Percentiles rank a stretch among this genome's conserved stretches.
phyloP scores from a whole-genome alignment of 2,329 filamentous ascomycete genomes.

The Aureobasidium sp. region DNA sequence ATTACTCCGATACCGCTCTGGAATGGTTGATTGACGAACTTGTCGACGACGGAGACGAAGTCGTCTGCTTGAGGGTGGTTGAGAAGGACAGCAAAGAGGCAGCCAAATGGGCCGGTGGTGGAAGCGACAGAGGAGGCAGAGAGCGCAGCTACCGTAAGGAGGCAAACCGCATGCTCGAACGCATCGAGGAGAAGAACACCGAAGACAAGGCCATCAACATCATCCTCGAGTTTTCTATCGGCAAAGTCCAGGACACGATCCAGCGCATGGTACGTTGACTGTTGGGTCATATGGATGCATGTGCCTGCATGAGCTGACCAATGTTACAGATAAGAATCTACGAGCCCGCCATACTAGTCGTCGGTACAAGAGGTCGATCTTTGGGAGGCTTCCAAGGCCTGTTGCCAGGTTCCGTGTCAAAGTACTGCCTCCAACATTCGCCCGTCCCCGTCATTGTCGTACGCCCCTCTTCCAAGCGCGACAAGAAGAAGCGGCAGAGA shows the following conservation, averaged over 20 bases:
- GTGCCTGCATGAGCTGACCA: neutral
- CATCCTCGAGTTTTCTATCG: conserved; percentile 77
- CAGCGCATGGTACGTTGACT: conserved; percentile 64
- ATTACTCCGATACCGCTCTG: conserved; percentile 84
- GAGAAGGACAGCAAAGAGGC: conserved; percentile 70
- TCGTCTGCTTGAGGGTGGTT: conserved; percentile 80
- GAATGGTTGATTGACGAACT: conserved; percentile 89
- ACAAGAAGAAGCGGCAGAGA: conserved; percentile 83
- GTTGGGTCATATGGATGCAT: neutral
- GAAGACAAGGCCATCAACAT: conserved; percentile 77
- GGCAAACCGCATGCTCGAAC: conserved; percentile 63
- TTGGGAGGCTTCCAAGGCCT: conserved; percentile 79
- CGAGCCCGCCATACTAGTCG: conserved; percentile 82
- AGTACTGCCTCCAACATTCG: conserved; percentile 89
- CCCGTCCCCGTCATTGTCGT: conserved; percentile 91
- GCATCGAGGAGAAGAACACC: conserved; percentile 71
- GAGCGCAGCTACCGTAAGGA: conserved; percentile 57
- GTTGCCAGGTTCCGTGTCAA: conserved; percentile 81
- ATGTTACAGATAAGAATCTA: conserved; percentile 70
- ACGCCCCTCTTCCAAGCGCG: conserved; percentile 73
- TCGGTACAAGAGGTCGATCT: conserved; percentile 77
- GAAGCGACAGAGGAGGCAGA: conserved; percentile 53
- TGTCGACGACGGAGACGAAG: conserved; percentile 87
- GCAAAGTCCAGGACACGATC: conserved; percentile 83
- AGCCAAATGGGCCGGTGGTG: conserved; percentile 29